Percentiles rank a stretch among this genome's conserved stretches.
Evolutionary conservation across 176 grass and related monocot genomes (phyloP).

Genomic region (bread wheat (Triticum aestivum)): IWGSC_CS_RefSeq_v2.1 NC_057798.1:140199327-140199826

Average conservation of each 20-base stretch:
- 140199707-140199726: slow-evolving; percentile 4
- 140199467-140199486: slow-evolving; percentile 70
- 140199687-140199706: too few relatives aligned
- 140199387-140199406: slow-evolving; percentile 50
- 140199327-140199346: slow-evolving; percentile 41
- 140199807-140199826: slow-evolving; percentile 52
- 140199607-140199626: slow-evolving; percentile 34
- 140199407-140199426: slow-evolving; percentile 69
- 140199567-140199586: slow-evolving; percentile 75
- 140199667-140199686: too few relatives aligned
- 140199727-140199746: slow-evolving; percentile 50
- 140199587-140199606: slow-evolving; percentile 48
- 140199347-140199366: neutral
- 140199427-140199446: slow-evolving; percentile 51
- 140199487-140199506: slow-evolving; percentile 53
- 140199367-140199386: slow-evolving; percentile 28
- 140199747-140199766: slow-evolving; percentile 59
- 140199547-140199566: slow-evolving; percentile 79
- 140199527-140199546: slow-evolving; percentile 72
- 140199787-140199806: slow-evolving; percentile 70
- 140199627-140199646: slow-evolving; percentile 34
- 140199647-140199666: too few relatives aligned
- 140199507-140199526: slow-evolving; percentile 1
- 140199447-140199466: slow-evolving; percentile 56
- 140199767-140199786: slow-evolving; percentile 49